phyloP scores from a whole-genome alignment of 805 yeast genomes.

The Wickerhamiella spandovensis region DNA sequence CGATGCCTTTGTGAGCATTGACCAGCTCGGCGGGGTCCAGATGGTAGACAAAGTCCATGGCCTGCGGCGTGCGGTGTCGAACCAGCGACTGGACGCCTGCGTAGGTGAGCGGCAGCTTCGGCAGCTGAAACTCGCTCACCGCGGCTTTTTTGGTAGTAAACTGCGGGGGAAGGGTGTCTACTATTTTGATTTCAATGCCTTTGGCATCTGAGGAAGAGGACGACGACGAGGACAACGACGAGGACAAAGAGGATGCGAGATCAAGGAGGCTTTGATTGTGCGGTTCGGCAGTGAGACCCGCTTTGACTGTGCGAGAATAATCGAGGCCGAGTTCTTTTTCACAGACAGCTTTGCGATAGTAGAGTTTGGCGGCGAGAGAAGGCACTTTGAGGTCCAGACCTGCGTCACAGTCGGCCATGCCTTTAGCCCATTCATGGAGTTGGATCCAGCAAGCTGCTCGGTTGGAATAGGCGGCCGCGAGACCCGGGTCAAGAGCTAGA shows the following conservation, averaged over 20 bases:
- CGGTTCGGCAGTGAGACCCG: conserved; percentile 15
- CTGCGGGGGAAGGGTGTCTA: conserved; percentile 6
- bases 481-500: conserved; percentile 8
- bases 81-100: conserved; percentile 9
- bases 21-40: conserved; percentile 9
- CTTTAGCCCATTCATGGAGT: conserved; percentile 9
- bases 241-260: neutral
- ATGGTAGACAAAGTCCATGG: conserved; percentile 12
- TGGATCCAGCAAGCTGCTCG: conserved; percentile 17
- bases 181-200: neutral
- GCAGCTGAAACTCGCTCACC: conserved; percentile 2
- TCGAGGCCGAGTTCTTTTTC: conserved; percentile 9
- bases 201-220: neutral
- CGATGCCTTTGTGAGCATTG: conserved; percentile 11
- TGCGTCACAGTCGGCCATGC: conserved; percentile 11
- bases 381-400: conserved; percentile 4
- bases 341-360: conserved; percentile 14
- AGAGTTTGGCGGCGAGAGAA: conserved; percentile 5
- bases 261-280: conserved; percentile 10
- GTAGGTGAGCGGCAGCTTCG: conserved; percentile 15
- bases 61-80: conserved; percentile 7
- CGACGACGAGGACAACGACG: neutral
- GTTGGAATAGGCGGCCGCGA: conserved; percentile 15
- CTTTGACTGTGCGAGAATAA: conserved; percentile 1
- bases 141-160: neutral